Base-by-base conservation (phyloP, 257 asterid genomes). In the Solanum lignicaule region DNA sequence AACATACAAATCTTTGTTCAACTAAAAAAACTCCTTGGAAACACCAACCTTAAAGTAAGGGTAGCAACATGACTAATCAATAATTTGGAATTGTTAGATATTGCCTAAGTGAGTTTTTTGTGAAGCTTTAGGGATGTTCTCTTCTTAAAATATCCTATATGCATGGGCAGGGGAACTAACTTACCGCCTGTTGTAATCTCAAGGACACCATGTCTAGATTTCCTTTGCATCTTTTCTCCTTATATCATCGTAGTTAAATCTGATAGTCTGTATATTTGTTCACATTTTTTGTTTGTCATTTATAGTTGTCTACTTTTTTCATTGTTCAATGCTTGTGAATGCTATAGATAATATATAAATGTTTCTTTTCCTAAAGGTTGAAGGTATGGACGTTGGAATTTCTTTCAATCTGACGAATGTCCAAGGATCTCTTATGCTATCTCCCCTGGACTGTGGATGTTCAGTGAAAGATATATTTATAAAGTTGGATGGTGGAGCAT, bases 401-500 rank as follows among this genome's bases (percentile, higher is more conserved):
- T 90, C 95, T 23, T 90, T 95, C 88, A 84, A 93, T 90, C 89
- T 94, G 84, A 90, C 92, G 92, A 94, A 90, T 78, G 83, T 87
- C 58, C 88, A 92, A 78, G 99, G 99, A 90, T 92, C 98, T 76
- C 93, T 96, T 83, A 83, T 90, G 92, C 91, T 97, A 85, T 90
- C 96, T 86, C 93, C 94, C 86, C 88, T 93, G 93, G 98, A 96
- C 13, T 94, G 94, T 90, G 99, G 97, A 72, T 94, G 99, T 89
- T 90, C 94, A 83, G 98, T 97, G 89, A 89, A 90, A 38, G 92
- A 87, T 89, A 90, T 97, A 82, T 91, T 94, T 81, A 95, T 97
- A 91, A 87, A 92, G 87, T 90, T 97, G 95, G 89, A 93, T 60
- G 99, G 99, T 41, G 99, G 99, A 92, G 99, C 99, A 31, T 96